phyloP scores from a whole-genome alignment of 495 filamentous ascomycete genomes.

The Gamarada debralockiae region DNA sequence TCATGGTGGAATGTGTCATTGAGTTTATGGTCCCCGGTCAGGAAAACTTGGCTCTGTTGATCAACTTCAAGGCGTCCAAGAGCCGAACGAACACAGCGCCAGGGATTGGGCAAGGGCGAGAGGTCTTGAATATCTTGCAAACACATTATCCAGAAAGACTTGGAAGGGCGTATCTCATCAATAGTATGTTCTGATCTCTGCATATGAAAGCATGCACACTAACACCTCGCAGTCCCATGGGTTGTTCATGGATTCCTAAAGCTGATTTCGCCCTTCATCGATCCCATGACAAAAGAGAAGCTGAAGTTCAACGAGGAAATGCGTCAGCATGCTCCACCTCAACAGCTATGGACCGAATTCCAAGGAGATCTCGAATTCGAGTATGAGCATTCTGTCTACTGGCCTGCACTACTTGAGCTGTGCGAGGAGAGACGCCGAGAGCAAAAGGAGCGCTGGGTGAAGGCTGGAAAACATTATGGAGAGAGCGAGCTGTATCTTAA shows the following conservation, averaged over 20 bases:
- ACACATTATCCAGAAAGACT: slow-evolving; percentile 92
- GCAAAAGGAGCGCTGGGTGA: slow-evolving; percentile 67
- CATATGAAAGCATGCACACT: background rate
- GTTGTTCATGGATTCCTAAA: slow-evolving; percentile 90
- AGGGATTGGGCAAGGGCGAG: slow-evolving; percentile 66
- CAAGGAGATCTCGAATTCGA: slow-evolving; percentile 66
- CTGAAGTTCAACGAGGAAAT: slow-evolving; percentile 93
- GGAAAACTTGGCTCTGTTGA: slow-evolving; percentile 78
- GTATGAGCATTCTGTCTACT: slow-evolving; percentile 85
- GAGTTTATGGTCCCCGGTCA: slow-evolving; percentile 83
- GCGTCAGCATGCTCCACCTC: slow-evolving; percentile 65
- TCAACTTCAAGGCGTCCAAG: slow-evolving; percentile 75
- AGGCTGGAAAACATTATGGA: slow-evolving; percentile 72
- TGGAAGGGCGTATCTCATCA: slow-evolving; percentile 83
- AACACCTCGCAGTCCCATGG: slow-evolving; percentile 65
- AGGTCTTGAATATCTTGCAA: slow-evolving; percentile 83
- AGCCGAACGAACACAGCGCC: slow-evolving; percentile 73
- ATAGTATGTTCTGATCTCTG: slow-evolving; percentile 51
- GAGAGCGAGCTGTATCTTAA: slow-evolving; percentile 80
- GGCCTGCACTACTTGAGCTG: slow-evolving; percentile 75
- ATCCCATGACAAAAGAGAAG: slow-evolving; percentile 86
- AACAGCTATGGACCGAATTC: slow-evolving; percentile 71
- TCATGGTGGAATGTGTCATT: slow-evolving; percentile 86
- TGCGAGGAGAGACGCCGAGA: slow-evolving; percentile 55
- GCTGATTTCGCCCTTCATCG: slow-evolving; percentile 91